Percentiles rank a stretch among this genome's conserved stretches.
These are phyloP conservation scores for Cystobasidiopsis lactophilus DNA, from an alignment of 768 basidiomycete genomes.

Conservation along the genomic window DNA sequence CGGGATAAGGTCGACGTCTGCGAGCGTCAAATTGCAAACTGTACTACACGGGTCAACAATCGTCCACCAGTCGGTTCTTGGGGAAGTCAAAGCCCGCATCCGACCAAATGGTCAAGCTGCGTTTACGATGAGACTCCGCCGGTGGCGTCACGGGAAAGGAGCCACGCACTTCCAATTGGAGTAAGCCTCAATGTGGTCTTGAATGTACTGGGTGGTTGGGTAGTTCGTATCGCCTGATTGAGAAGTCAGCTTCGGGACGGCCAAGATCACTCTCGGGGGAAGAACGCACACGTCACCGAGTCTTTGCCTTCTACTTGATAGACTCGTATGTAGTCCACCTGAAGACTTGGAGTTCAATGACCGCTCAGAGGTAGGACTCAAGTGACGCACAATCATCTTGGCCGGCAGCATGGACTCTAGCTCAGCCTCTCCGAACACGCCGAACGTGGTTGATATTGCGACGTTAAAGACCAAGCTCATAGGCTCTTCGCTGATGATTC, in stretches of 20 bases:
- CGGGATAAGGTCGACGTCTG: too few species aligned
- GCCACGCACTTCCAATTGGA: constrained; percentile 29
- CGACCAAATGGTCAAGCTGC: constrained; percentile 20
- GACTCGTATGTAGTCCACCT: constrained; percentile 69
- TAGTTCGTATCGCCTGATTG: constrained; percentile 5
- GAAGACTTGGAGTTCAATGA: constrained; percentile 53
- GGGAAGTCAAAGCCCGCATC: constrained; percentile 11
- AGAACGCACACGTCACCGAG: constrained; percentile 30
- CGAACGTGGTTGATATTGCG: constrained; percentile 7
- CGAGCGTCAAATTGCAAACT: too few species aligned
- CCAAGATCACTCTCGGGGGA: background rate
- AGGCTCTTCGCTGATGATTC: constrained; percentile 68
- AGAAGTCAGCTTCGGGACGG: background rate
- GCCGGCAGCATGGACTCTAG: background rate
- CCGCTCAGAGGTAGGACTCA: constrained; percentile 27
- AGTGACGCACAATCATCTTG: background rate
- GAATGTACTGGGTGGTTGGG: constrained; percentile 51
- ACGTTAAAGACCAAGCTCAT: constrained; percentile 13
- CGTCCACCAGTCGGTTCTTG: constrained; percentile 10
- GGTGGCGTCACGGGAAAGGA: background rate
- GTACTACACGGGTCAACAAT: constrained; percentile 8
- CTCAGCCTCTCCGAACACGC: background rate
- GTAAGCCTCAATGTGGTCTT: constrained; percentile 49
- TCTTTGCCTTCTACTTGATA: constrained; percentile 50
- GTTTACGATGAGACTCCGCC: too few species aligned